These are phyloP conservation scores for Ceratocystis variospora DNA, from an alignment of 2,329 filamentous ascomycete species.

Conservation along the genomic window DNA sequence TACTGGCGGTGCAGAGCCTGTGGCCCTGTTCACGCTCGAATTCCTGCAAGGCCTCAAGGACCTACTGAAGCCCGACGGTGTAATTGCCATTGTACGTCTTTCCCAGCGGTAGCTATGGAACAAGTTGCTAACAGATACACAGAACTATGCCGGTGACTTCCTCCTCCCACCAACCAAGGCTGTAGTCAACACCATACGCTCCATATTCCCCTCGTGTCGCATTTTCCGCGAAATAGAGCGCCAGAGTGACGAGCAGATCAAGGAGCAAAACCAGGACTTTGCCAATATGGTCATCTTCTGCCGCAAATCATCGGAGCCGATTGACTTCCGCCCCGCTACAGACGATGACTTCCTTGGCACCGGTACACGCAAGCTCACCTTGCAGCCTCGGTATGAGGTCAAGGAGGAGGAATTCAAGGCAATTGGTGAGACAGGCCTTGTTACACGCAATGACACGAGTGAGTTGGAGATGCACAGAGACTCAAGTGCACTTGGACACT, in stretches of 20 bases:
- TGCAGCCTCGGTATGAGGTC: constrained; percentile 62
- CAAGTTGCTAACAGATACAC: constrained; percentile 20
- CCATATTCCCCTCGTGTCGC: constrained; percentile 78
- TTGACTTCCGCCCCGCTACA: constrained; percentile 54
- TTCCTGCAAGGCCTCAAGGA: constrained; percentile 60
- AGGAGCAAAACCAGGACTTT: constrained; percentile 50
- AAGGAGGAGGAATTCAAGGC: constrained; percentile 36
- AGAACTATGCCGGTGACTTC: constrained; percentile 94
- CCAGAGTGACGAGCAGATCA: constrained; percentile 34
- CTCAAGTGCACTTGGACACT: constrained; percentile 69
- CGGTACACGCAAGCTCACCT: constrained; percentile 51
- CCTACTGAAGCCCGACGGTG: constrained; percentile 63
- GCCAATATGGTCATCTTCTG: constrained; percentile 97
- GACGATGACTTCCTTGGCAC: constrained; percentile 59
- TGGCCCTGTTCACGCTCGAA: constrained; percentile 72
- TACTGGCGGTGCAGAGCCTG: constrained; percentile 85
- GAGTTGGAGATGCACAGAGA: constrained; percentile 59
- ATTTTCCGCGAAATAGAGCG: constrained; percentile 68
- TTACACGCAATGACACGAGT: constrained; percentile 50
- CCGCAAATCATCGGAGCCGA: constrained; percentile 42
- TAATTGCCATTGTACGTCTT: constrained; percentile 69
- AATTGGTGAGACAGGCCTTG: constrained; percentile 35
- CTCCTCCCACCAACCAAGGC: constrained; percentile 60
- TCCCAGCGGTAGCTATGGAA: not conserved
- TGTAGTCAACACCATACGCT: constrained; percentile 66